Evolutionary conservation across 345 rosid species (phyloP), one percentile per base, ranked within the genome.

Genomic region (Citrus maxima): DNA sequence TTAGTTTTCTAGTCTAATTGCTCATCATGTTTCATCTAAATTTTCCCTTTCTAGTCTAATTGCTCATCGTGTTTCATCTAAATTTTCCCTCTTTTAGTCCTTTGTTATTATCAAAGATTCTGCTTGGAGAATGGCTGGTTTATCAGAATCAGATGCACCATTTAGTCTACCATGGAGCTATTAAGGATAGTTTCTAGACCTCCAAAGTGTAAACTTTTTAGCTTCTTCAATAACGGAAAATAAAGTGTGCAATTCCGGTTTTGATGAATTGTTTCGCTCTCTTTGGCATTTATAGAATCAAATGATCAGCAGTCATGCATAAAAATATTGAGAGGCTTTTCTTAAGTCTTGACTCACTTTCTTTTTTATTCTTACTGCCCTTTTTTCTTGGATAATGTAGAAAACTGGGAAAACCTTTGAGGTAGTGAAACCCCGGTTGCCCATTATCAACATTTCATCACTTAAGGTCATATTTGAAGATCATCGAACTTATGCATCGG

Each of bases 401-500:
- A 94, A 93, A 91, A 84, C 97, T 38, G 98, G 95, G 80, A 90
- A 86, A 88, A 86, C 89, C 78, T 94, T 89, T 80, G 95, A 96
- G 83, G 92, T 89, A 75, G 84, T 89, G 81, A 89, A 83, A 81
- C 90, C 90, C 81, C 90, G 89, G 85, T 84, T 96, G 85, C 99
- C 99, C 76, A 85, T 90, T 72, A 88, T 96, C 86, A 84, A 89
- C 55, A 79, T 83, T 79, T 90, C 95, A 70, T 93, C 99, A 21
- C 95, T 94, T 65, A 93, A 88, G 88, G 90, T 96, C 64, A 61
- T 90, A 78, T 93, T 87, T 84, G 98, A 96, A 84, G 99, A 96
- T 85, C 97, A 93, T 78, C 91, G 98, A 80, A 96, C 99, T 28
- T 92, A 89, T 84, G 98, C 97, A 68, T 90, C 98, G 35, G 79